Conservation (phyloP, 768 basidiomycete species). For the Mycena chlorophos region DNA sequence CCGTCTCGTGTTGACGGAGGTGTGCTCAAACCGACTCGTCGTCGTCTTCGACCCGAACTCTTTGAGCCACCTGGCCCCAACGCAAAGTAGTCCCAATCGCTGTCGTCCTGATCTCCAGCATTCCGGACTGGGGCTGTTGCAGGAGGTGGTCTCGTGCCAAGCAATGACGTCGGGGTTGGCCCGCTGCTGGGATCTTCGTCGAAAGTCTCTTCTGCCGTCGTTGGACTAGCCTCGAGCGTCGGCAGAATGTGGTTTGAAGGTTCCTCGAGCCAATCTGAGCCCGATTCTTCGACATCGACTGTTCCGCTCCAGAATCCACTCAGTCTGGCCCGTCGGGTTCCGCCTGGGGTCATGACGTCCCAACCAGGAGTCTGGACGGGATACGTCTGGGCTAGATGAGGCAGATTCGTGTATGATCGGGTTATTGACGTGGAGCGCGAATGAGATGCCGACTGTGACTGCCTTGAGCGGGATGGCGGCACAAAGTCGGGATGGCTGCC, state of each 20-base stretch:
- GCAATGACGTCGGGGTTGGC: not conserved
- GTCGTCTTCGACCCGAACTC: not conserved
- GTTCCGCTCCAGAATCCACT: slow-evolving; percentile 80
- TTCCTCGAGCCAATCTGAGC: slow-evolving; percentile 11
- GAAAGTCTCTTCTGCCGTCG: not conserved
- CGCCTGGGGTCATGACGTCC: slow-evolving; percentile 47
- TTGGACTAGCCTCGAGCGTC: slow-evolving; percentile 19
- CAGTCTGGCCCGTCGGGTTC: slow-evolving; percentile 55
- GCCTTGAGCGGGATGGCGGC: slow-evolving; percentile 13
- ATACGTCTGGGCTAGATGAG: not conserved
- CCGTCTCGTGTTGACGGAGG: slow-evolving; percentile 14
- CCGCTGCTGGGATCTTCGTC: not conserved
- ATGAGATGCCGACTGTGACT: slow-evolving; percentile 6
- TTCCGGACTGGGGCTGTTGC: slow-evolving; percentile 25
- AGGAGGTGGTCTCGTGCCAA: slow-evolving; percentile 16
- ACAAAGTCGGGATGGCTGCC: slow-evolving; percentile 49
- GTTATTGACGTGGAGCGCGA: slow-evolving; percentile 13
- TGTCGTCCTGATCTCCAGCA: not conserved
- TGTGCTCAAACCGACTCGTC: slow-evolving; percentile 11
- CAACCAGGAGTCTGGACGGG: slow-evolving; percentile 16
- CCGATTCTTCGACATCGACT: slow-evolving; percentile 55
- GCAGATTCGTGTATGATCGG: slow-evolving; percentile 7
- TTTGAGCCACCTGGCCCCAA: not conserved
- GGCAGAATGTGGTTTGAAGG: slow-evolving; percentile 4
- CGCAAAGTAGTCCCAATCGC: slow-evolving; percentile 10